These are phyloP conservation scores for Sporobolomyces pararoseus DNA, from an alignment of 768 basidiomycete species.

Conservation along the genomic window DNA sequence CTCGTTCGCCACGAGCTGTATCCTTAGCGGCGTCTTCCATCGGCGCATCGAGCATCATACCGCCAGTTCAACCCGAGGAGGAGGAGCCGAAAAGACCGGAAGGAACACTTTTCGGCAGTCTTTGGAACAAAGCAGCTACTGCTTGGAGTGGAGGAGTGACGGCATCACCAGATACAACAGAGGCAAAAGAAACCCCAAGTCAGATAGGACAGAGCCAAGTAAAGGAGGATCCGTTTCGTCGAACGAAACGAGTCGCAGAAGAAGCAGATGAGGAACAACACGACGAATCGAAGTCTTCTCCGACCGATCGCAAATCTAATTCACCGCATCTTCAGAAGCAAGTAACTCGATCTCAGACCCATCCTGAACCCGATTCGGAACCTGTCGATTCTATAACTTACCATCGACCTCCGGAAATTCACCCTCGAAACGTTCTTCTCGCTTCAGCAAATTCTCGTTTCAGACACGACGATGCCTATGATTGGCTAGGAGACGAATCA, in stretches of 20 bases:
- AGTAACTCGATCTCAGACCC: not conserved
- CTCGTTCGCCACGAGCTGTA: not conserved
- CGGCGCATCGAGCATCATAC: not conserved
- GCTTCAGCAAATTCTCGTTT: fast-evolving
- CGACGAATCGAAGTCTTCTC: not conserved
- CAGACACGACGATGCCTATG: not conserved
- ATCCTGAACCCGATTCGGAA: not conserved
- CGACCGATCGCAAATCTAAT: not conserved
- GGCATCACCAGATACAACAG: not conserved
- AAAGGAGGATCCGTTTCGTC: not conserved
- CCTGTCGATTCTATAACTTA: conserved; percentile 32
- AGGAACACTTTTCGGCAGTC: conserved; percentile 4
- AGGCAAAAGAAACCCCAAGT: not conserved
- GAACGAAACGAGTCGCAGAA: conserved; percentile 4
- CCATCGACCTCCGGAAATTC: conserved; percentile 17
- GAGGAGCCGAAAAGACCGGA: not conserved
- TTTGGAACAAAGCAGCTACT: conserved; percentile 12
- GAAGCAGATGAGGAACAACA: not conserved
- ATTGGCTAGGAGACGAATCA: conserved; percentile 25
- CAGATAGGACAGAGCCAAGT: not conserved
- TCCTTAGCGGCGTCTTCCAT: not conserved
- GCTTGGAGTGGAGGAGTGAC: conserved; percentile 14
- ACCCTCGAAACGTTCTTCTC: conserved; percentile 7
- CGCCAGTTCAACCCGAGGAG: not conserved
- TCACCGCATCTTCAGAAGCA: not conserved